Percentiles rank a stretch among this genome's conserved stretches.
Evolutionary conservation across 2,329 filamentous ascomycete genomes (phyloP).

Genomic region (Amphichorda felina): DNA sequence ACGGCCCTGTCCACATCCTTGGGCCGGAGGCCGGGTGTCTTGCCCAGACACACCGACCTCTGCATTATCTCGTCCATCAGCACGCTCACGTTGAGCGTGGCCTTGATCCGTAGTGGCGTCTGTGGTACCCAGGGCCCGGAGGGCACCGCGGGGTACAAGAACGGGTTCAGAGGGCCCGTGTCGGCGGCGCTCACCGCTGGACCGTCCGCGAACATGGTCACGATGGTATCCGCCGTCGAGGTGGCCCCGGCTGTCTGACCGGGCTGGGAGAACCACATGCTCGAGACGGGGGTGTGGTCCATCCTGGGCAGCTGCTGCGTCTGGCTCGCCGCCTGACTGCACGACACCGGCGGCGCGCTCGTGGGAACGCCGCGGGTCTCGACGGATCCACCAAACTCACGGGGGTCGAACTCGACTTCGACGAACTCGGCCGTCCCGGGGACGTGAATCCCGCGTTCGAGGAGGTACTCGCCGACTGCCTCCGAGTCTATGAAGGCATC

Average conservation of each 20-base stretch:
- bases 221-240: background rate
- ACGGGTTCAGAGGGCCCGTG: slow-evolving; percentile 1
- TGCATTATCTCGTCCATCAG: slow-evolving; percentile 15
- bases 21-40: slow-evolving; percentile 24
- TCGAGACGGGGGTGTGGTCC: no score
- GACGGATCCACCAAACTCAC: slow-evolving; percentile 19
- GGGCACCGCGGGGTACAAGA: slow-evolving; percentile 2
- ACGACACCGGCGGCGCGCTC: background rate
- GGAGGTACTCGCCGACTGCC: slow-evolving; percentile 66
- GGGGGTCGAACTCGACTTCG: slow-evolving; percentile 40
- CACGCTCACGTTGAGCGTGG: slow-evolving; percentile 10
- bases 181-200: background rate
- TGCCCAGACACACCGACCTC: slow-evolving; percentile 24
- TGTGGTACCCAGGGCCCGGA: background rate
- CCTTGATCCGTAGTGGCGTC: slow-evolving; percentile 1
- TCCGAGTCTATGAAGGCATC: slow-evolving; percentile 61
- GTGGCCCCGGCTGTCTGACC: background rate
- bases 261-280: no score
- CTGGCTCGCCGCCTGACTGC: no score
- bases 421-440: slow-evolving; percentile 48
- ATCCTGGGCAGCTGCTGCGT: no score
- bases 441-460: slow-evolving; percentile 49
- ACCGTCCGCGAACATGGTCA: background rate
- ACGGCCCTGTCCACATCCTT: slow-evolving; percentile 22
- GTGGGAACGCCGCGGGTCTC: background rate